Percentiles rank a stretch among this genome's conserved stretches.
These are phyloP conservation scores for Ceratobasidium sp. DNA, from an alignment of 1,284 basidiomycete species.

Conservation along the genomic window DNA sequence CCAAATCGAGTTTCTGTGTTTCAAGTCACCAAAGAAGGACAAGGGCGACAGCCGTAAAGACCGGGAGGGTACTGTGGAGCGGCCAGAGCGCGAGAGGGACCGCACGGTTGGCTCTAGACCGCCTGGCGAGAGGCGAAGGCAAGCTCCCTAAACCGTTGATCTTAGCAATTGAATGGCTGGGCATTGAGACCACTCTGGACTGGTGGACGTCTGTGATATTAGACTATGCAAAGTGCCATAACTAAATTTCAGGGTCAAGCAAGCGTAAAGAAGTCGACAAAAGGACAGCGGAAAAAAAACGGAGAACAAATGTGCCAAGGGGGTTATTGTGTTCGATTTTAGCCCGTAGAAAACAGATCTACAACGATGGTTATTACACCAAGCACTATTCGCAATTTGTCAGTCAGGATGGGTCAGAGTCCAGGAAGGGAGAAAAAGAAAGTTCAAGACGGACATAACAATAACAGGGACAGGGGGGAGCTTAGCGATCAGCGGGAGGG, in stretches of 20 bases:
- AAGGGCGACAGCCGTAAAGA: conserved; percentile 52
- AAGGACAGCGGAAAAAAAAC: background rate
- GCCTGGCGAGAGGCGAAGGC: conserved; percentile 34
- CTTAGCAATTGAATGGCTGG: background rate
- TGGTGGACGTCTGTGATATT: background rate
- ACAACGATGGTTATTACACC: conserved; percentile 79
- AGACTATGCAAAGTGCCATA: conserved; percentile 10
- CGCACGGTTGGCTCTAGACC: conserved; percentile 36
- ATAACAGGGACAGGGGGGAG: conserved; percentile 11
- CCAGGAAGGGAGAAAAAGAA: conserved; percentile 43
- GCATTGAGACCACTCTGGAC: background rate
- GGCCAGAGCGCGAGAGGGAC: conserved; percentile 25
- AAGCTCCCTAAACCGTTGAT: conserved; percentile 11
- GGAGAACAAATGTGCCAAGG: background rate
- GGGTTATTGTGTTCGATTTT: background rate
- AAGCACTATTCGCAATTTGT: conserved; percentile 59
- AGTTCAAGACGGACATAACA: conserved; percentile 30
- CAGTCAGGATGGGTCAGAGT: conserved; percentile 49
- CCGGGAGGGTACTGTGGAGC: conserved; percentile 46
- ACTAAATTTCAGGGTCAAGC: conserved; percentile 18
- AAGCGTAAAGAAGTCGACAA: background rate
- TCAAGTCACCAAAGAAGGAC: conserved; percentile 64
- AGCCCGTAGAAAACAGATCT: conserved; percentile 62
- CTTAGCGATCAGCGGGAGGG: background rate
- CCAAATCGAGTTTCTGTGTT: conserved; percentile 94